phyloP scores from a whole-genome alignment of 192 early-diverging fungal species.

The Podila epicladia region DNA sequence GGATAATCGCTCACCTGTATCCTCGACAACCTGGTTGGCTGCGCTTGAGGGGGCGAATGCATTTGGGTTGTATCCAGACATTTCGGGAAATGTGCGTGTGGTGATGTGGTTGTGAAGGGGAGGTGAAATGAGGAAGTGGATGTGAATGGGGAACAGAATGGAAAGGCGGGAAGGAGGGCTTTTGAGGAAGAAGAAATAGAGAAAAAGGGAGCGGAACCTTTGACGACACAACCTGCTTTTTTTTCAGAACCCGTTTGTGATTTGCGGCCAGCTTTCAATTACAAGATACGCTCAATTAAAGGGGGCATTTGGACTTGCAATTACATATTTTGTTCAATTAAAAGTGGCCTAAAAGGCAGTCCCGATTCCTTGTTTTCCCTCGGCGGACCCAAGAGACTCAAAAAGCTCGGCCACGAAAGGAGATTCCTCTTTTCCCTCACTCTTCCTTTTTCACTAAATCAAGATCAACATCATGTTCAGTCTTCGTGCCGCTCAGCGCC shows the following conservation, averaged over 20 bases:
- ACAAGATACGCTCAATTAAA: too few relatives aligned
- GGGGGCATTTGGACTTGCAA: too few relatives aligned
- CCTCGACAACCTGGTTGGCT: conserved; percentile 61
- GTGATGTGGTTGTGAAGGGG: not conserved
- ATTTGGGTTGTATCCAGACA: conserved; percentile 21
- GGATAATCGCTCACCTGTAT: conserved; percentile 51
- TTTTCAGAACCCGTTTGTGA: too few relatives aligned
- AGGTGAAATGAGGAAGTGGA: not conserved
- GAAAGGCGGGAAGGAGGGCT: too few relatives aligned
- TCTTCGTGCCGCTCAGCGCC: conserved; percentile 44
- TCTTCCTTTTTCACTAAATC: conserved; percentile 5
- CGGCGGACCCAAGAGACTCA: not conserved
- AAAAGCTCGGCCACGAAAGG: not conserved
- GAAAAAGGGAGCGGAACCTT: too few relatives aligned
- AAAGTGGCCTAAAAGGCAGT: too few relatives aligned
- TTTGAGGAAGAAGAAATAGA: too few relatives aligned
- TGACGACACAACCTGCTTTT: too few relatives aligned
- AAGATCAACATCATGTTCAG: conserved; percentile 36
- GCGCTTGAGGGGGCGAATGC: conserved; percentile 47
- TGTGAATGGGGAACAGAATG: not conserved
- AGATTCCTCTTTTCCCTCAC: not conserved
- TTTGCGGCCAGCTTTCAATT: too few relatives aligned
- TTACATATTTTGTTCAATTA: too few relatives aligned
- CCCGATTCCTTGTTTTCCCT: too few relatives aligned
- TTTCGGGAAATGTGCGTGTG: not conserved